Base-by-base conservation (phyloP, 2,329 filamentous ascomycete species). In the Pseudogymnoascus sp. region DNA sequence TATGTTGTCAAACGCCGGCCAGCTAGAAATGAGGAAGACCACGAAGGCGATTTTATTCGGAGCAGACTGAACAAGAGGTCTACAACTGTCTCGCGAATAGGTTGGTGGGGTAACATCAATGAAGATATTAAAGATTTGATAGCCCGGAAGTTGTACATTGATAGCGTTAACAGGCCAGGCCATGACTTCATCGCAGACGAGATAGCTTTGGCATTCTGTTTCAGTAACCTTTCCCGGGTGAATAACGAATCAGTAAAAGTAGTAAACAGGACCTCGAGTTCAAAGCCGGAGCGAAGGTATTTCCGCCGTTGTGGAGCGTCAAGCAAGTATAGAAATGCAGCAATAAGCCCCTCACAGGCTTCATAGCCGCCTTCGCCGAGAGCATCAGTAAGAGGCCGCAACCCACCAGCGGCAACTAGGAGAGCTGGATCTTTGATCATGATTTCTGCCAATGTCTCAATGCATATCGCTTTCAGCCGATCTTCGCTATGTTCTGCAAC, bases 21-120 rank as follows among this genome's bases (percentile, higher is more conserved):
- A 37, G 96, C 95, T 57, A 99, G 83, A 73, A 96, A 99, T 0
- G 93, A 96, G 0, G 91, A 93, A 6, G 95, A 96, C 95, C 95
- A 99, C 7, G 92, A 87, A 47, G 95, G 86, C 64, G 93, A 88
- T 69, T 97, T 97, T 72, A 99, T 97, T 37, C 93, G 86, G 61
- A 99, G 76, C 2, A 88, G 74, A 0, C 82, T 81, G 71, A 96
- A 97, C 16, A 99, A 77, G 11, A 99, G 79, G 73, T 99, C 95
- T 66, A 99, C 81, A 16, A 97, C 86, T 0, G 93, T 88, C 71
- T 96, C 92, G 60, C 83, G 79, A 59, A 87, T 81, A 0, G 75
- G 72, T 5, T 80, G 75, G 62, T 79, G 83, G 0, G 85, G 84
- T 8, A 86, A 75, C 51, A 85, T 78, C 72, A 88, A 79, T 67